Base-by-base conservation (phyloP, 768 basidiomycete species). In the Mrakia blollopis region DNA sequence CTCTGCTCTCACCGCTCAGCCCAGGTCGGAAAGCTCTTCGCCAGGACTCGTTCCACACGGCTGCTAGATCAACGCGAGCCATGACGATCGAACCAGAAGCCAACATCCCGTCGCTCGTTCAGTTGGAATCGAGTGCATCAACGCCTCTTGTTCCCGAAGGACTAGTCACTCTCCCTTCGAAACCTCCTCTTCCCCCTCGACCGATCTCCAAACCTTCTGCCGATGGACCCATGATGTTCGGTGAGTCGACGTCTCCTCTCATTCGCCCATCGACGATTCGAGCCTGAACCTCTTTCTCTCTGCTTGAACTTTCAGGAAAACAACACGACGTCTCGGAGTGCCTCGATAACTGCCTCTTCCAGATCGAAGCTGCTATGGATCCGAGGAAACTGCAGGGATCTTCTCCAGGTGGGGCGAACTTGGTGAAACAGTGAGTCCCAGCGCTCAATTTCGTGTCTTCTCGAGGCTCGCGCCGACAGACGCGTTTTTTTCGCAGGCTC, bases 311-410 rank as follows among this genome's bases (percentile, higher is more conserved):
- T 28, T 23, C 60, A 74, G 94, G 96, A 8, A 91, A 91, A 80
- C 97, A 99, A 81, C 96, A 99, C 81, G 97, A 99, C 82, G 95
- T 98, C 18, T 91, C 96, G 0, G 97, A 99, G 84, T 98, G 96
- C 84, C 93, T 98, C 91, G 96, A 98, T 84, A 98, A 98, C 81
- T 95, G 95, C 85, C 91, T 99, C 87, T 97, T 97, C 85, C 97
- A 98, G 84, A 94, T 98, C 71, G 97, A 99, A 84, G 91, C 93
- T 6, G 94, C 94, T 0, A 74, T 85, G 54, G 91, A 91, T 80
- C 91, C 94, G 78, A 88, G 88, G 71, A 76, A 80, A 60, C 76
- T 73, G 9, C 88, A 86, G 13, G 60, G 84, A 84, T 52, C 86
- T 82, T 14, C 83, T 28, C 54, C 52, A 25, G 54, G 35, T 68